These are phyloP conservation scores for Microdochium bolleyi DNA, from an alignment of 2,329 filamentous ascomycete genomes.

Conservation along the genomic window DNA sequence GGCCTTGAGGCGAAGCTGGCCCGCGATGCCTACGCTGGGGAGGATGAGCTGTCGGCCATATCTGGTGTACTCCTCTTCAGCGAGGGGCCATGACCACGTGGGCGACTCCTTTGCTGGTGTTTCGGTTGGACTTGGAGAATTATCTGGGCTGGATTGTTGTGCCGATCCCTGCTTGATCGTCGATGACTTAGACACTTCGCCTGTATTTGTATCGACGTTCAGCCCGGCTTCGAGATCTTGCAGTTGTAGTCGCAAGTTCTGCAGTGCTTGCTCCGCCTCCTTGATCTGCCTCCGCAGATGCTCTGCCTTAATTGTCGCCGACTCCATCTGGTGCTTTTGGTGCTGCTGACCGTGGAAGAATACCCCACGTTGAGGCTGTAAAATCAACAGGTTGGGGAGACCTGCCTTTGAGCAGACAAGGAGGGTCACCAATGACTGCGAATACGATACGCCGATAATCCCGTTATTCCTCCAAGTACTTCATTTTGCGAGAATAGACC, in stretches of 20 bases:
- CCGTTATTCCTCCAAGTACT: no score
- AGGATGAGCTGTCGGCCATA: conserved; percentile 92
- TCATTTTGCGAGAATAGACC: no score
- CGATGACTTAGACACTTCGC: background rate
- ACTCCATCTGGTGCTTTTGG: conserved; percentile 22
- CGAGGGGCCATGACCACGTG: conserved; percentile 58
- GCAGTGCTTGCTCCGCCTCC: conserved; percentile 34
- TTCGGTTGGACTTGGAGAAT: background rate
- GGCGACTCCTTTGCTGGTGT: background rate
- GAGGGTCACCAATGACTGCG: no score
- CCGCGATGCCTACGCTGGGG: conserved; percentile 68
- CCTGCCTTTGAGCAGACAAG: no score
- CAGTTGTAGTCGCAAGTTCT: conserved; percentile 30
- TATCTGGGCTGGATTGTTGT: background rate
- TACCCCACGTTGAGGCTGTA: no score
- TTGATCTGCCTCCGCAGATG: conserved; percentile 33
- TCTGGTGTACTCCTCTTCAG: conserved; percentile 67
- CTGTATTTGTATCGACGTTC: background rate
- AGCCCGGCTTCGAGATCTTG: conserved; percentile 19
- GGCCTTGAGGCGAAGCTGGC: conserved; percentile 65
- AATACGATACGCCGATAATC: no score
- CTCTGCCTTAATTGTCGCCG: conserved; percentile 14
- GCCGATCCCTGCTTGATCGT: background rate
- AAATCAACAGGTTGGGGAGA: no score
- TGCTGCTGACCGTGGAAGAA: conserved; percentile 5